These are phyloP conservation scores for Apiotrichum brassicae DNA, from an alignment of 1,284 basidiomycete species.

Conservation along the genomic window DNA sequence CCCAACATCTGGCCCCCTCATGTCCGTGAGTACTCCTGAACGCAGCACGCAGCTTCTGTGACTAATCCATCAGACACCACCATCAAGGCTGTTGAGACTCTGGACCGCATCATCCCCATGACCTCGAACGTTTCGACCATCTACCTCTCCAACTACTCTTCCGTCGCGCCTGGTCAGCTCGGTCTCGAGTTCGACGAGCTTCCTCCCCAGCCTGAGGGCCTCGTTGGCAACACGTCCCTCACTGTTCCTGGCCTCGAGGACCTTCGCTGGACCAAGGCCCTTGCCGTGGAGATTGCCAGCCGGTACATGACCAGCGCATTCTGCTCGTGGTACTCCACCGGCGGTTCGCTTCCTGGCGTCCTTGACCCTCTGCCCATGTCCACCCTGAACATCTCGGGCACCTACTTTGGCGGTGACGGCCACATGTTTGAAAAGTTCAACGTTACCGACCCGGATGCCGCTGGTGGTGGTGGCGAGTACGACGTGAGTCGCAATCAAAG, in stretches of 20 bases:
- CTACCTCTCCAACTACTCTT: slow-evolving; percentile 28
- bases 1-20: slow-evolving; percentile 62
- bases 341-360: slow-evolving; percentile 66
- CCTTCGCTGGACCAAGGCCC: slow-evolving; percentile 46
- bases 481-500: slow-evolving; percentile 49
- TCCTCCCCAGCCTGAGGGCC: slow-evolving; percentile 57
- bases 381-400: slow-evolving; percentile 67
- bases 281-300: slow-evolving; percentile 56
- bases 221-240: slow-evolving; percentile 53
- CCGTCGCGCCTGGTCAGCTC: slow-evolving; percentile 67
- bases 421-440: slow-evolving; percentile 83
- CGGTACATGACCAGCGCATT: slow-evolving; percentile 73
- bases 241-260: neutral
- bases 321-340: slow-evolving; percentile 76
- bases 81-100: slow-evolving; percentile 63
- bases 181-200: slow-evolving; percentile 61
- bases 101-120: slow-evolving; percentile 32
- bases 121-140: slow-evolving; percentile 7
- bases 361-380: slow-evolving; percentile 62
- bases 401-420: slow-evolving; percentile 33
- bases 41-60: neutral
- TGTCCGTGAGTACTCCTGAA: slow-evolving; percentile 50
- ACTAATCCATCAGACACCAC: slow-evolving; percentile 57
- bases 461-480: slow-evolving; percentile 80
- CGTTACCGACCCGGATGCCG: slow-evolving; percentile 65